Evolutionary conservation across 441 rosid species (phyloP).

Genomic region (Pelargonium fulgidum): DNA sequence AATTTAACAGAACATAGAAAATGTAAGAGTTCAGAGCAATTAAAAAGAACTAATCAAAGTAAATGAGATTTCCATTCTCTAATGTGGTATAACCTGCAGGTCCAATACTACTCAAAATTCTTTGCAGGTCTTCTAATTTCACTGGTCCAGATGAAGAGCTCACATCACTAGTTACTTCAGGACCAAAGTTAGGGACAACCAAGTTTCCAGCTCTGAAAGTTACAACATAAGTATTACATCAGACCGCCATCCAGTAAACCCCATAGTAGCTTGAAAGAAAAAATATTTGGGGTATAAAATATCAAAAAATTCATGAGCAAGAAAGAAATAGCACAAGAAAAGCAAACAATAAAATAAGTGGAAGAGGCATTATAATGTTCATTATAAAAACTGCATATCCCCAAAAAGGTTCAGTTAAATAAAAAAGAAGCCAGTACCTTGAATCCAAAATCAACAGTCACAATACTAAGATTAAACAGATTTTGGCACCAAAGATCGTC

Average conservation of each 20-base stretch:
- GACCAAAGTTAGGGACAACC: conserved; percentile 50
- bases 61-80: conserved; percentile 7
- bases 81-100: conserved; percentile 46
- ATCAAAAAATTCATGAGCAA: not conserved
- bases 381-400: not conserved
- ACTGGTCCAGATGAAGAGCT: conserved; percentile 81
- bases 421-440: not conserved
- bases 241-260: conserved; percentile 9
- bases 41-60: conserved; percentile 7
- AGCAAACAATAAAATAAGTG: not conserved
- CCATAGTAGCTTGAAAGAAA: not conserved
- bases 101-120: conserved; percentile 75
- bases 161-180: conserved; percentile 64
- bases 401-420: not conserved
- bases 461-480: not conserved
- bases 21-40: conserved; percentile 20
- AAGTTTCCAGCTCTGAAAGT: conserved; percentile 74
- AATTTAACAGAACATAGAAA: conserved; percentile 19
- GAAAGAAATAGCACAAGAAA: not conserved
- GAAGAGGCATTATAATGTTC: not conserved
- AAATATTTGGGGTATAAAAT: not conserved
- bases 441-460: not conserved
- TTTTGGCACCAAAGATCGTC: not conserved
- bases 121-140: conserved; percentile 74
- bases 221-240: not conserved